Percentiles rank a stretch among this genome's conserved stretches.
phyloP scores from a whole-genome alignment of 2,329 filamentous ascomycete genomes.

The Myriosclerotinia duriaeana region DNA sequence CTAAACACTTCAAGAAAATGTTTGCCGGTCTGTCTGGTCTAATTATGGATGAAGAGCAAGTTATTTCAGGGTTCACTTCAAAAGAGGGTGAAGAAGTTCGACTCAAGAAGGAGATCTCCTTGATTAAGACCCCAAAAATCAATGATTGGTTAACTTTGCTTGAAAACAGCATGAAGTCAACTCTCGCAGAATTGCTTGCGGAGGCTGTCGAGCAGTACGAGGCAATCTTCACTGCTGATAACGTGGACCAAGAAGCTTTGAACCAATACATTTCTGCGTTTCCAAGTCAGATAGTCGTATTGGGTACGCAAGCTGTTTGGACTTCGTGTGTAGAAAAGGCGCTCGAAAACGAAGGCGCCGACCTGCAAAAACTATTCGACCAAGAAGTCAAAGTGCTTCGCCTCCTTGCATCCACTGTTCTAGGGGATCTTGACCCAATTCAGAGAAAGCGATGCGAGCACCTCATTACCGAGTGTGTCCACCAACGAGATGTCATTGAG shows the following conservation, averaged over 20 bases:
- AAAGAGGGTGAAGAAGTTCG: constrained; percentile 90
- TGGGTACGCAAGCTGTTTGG: constrained; percentile 93
- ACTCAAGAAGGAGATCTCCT: constrained; percentile 86
- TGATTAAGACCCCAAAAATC: constrained; percentile 92
- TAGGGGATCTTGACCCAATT: constrained; percentile 84
- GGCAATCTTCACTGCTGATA: constrained; percentile 69
- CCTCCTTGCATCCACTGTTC: constrained; percentile 81
- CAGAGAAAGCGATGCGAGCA: constrained; percentile 96
- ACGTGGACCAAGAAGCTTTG: constrained; percentile 69
- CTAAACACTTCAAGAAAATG: constrained; percentile 99
- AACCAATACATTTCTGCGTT: constrained; percentile 79
- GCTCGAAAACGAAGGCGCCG: constrained; percentile 68
- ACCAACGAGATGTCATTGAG: constrained; percentile 91
- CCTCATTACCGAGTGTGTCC: constrained; percentile 97
- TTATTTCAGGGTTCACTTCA: constrained; percentile 89
- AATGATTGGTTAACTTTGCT: constrained; percentile 98
- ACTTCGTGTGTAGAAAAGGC: constrained; percentile 81
- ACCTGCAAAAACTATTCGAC: constrained; percentile 70
- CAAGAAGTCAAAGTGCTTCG: constrained; percentile 82
- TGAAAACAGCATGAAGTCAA: constrained; percentile 90
- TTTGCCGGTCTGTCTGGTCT: constrained; percentile 94
- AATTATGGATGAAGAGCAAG: constrained; percentile 83
- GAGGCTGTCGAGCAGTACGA: constrained; percentile 84
- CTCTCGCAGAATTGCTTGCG: constrained; percentile 83
- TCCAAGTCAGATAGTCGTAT: constrained; percentile 91